Percentiles rank a stretch among this genome's conserved stretches.
Evolutionary conservation across 257 asterid species (phyloP).

Genomic region (Coffea canephora): DNA sequence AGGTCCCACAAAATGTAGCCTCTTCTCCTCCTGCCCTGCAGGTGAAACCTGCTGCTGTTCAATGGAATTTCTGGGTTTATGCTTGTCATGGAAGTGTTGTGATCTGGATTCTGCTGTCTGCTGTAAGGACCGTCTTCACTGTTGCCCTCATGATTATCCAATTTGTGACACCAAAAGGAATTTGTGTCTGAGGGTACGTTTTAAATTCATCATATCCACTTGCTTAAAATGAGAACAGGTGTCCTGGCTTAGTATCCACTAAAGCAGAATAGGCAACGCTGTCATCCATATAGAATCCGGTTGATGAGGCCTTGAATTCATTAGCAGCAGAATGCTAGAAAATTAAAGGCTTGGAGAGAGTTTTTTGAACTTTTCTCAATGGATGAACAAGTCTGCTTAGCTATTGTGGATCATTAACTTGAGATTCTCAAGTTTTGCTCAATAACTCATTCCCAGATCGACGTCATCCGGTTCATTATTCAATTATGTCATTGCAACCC

Average conservation of each 20-base stretch:
- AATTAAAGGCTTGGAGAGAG: background rate
- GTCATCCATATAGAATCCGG: background rate
- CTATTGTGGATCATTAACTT: background rate
- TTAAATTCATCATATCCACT: background rate
- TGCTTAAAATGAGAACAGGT: background rate
- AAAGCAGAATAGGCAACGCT: background rate
- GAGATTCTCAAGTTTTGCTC: background rate
- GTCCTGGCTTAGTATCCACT: no score
- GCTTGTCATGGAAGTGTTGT: conserved; percentile 84
- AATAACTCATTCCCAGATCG: background rate
- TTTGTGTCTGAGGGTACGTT: conserved; percentile 67
- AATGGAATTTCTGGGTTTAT: conserved; percentile 55
- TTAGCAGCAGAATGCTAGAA: background rate
- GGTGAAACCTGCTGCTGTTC: conserved; percentile 93
- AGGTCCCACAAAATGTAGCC: conserved; percentile 56
- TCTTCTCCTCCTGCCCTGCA: conserved; percentile 56
- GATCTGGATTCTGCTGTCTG: conserved; percentile 70
- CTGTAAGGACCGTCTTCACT: conserved; percentile 60
- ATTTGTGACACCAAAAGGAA: conserved; percentile 55
- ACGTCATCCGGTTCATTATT: background rate
- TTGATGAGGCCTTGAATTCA: background rate
- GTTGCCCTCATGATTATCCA: conserved; percentile 84
- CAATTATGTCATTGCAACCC: background rate
- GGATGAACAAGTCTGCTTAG: background rate
- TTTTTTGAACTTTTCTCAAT: background rate